Conservation (phyloP, 768 basidiomycete genomes). For the Hericium rajendrae region DNA sequence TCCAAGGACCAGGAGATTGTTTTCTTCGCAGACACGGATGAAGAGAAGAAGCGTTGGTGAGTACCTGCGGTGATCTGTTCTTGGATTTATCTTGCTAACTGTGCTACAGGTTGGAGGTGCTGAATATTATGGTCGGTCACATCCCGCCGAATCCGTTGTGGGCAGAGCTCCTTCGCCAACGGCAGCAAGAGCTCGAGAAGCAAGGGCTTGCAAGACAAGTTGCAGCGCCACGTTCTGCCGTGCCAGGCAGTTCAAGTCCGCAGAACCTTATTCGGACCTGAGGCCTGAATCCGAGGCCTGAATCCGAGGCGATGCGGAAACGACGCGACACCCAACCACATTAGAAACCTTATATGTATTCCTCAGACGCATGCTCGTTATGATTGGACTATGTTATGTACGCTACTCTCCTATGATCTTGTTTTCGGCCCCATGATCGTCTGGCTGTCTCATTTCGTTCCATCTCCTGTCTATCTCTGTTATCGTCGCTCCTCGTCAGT, state of each 20-base stretch:
- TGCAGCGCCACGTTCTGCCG: background rate
- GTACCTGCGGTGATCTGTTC: constrained; percentile 15
- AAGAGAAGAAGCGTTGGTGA: constrained; percentile 82
- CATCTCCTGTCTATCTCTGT: background rate
- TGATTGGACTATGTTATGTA: background rate
- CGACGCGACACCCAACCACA: constrained; percentile 9
- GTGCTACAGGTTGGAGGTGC: constrained; percentile 65
- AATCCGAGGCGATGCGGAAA: background rate
- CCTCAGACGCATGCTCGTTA: background rate
- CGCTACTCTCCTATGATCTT: background rate
- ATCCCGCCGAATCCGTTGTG: constrained; percentile 90
- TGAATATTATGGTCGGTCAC: constrained; percentile 75
- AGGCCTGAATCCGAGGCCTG: background rate
- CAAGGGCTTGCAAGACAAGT: constrained; percentile 4
- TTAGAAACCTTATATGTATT: background rate
- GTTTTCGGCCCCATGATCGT: background rate
- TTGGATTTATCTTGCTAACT: background rate
- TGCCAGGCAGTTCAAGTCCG: background rate
- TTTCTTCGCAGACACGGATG: constrained; percentile 88
- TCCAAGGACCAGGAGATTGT: constrained; percentile 66
- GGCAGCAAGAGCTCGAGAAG: constrained; percentile 41
- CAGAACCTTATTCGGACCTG: background rate
- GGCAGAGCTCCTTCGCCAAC: constrained; percentile 87
- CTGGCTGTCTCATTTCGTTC: background rate
- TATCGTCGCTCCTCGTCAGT: background rate